A percentile compares a stretch with the other conserved stretches of the same genome.
Evolutionary conservation across 2,329 filamentous ascomycete genomes (phyloP).

Genomic region (Colletotrichum eleusines): DNA sequence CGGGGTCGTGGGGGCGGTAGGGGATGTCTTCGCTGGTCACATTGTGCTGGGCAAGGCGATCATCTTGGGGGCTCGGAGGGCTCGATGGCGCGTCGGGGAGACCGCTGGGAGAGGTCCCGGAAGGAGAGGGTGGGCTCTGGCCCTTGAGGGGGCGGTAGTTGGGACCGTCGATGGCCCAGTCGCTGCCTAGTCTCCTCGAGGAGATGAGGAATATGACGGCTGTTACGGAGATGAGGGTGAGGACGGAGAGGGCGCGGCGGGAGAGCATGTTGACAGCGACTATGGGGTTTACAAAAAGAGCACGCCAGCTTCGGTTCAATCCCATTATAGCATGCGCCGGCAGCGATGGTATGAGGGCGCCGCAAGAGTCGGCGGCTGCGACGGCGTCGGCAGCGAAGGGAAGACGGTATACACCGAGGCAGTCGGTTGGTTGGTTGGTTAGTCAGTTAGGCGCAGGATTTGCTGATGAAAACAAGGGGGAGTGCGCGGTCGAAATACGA

Average conservation of each 20-base stretch:
- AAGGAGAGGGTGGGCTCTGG: slow-evolving; percentile 17
- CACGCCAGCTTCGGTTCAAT: slow-evolving; percentile 35
- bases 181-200: slow-evolving; percentile 48
- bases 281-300: slow-evolving; percentile 29
- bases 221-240: slow-evolving; percentile 47
- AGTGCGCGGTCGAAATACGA: not conserved
- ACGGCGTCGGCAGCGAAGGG: not conserved
- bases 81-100: slow-evolving; percentile 1
- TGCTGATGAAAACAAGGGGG: not conserved
- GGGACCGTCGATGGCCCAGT: slow-evolving; percentile 48
- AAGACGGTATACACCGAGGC: not conserved
- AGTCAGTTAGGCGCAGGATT: not conserved
- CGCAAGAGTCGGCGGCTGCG: not conserved
- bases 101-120: slow-evolving; percentile 40
- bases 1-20: slow-evolving; percentile 44
- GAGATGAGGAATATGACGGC: slow-evolving; percentile 50
- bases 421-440: not conserved
- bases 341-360: not conserved
- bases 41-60: slow-evolving; percentile 26
- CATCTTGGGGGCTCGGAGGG: slow-evolving; percentile 19
- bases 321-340: slow-evolving; percentile 31
- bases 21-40: slow-evolving; percentile 37
- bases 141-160: slow-evolving; percentile 45
- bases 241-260: slow-evolving; percentile 46
- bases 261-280: slow-evolving; percentile 45